Evolutionary conservation across 2,329 filamentous ascomycete species (phyloP).

Genomic region (Tolypocladium inflatum): DNA sequence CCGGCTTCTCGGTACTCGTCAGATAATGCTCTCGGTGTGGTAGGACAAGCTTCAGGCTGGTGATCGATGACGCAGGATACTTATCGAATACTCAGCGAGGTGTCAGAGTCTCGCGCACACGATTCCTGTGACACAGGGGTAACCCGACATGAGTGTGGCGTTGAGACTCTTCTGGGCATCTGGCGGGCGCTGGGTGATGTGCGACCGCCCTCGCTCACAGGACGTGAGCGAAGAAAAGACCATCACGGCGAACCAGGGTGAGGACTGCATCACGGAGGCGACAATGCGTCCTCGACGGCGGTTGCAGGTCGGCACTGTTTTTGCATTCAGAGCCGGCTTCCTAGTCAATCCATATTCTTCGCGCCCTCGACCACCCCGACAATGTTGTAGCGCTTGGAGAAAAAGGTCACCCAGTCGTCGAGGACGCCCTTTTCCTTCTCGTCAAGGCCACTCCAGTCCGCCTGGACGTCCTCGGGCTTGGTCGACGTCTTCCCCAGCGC

Average conservation of each 20-base stretch:
- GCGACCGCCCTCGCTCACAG: not conserved
- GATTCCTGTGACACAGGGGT: not conserved
- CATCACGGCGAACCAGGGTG: not conserved
- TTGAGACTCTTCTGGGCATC: not conserved
- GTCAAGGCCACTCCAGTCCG: conserved; percentile 74
- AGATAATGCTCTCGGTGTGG: not conserved
- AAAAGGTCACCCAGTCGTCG: conserved; percentile 92
- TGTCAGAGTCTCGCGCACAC: not conserved
- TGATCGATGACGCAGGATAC: not conserved
- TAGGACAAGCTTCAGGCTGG: not conserved
- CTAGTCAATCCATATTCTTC: conserved; percentile 39
- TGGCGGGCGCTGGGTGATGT: not conserved
- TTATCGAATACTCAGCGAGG: not conserved
- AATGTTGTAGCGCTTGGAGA: conserved; percentile 93
- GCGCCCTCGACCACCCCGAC: conserved; percentile 58
- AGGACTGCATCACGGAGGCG: not conserved
- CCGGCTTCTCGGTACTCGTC: not conserved
- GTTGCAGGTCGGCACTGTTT: not conserved
- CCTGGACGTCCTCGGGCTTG: conserved; percentile 70
- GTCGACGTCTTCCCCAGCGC: conserved; percentile 81
- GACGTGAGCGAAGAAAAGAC: too few species aligned
- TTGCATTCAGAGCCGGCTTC: not conserved
- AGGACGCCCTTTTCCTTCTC: conserved; percentile 81
- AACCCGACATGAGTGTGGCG: not conserved
- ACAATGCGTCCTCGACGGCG: not conserved